phyloP scores from a whole-genome alignment of 495 filamentous ascomycete species.

The Hypoxylon intermedium region DNA sequence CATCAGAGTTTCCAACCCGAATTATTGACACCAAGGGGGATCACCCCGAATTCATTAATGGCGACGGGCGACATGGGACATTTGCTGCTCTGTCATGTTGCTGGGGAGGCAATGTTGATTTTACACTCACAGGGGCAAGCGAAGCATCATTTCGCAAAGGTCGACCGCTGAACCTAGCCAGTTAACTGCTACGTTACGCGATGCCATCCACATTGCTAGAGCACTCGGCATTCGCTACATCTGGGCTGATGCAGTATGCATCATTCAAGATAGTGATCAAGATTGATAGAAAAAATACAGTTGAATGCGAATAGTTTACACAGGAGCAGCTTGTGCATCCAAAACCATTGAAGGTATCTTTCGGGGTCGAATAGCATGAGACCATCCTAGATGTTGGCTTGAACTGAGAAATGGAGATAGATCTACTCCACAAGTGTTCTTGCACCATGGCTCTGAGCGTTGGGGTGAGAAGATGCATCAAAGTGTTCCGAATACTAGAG shows the following conservation, averaged over 20 bases:
- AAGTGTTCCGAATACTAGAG: constrained; percentile 37
- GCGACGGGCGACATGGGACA: constrained; percentile 13
- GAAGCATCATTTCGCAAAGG: constrained; percentile 20
- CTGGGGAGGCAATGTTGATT: constrained; percentile 36
- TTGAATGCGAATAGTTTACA: constrained; percentile 44
- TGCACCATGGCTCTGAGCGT: constrained; percentile 31
- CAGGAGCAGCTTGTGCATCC: constrained; percentile 36
- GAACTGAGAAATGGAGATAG: constrained; percentile 19
- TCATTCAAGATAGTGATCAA: constrained; percentile 40
- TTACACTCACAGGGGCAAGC: constrained; percentile 28
- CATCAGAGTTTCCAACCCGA: constrained; percentile 30
- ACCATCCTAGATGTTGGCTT: constrained; percentile 15
- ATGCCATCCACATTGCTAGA: constrained; percentile 38
- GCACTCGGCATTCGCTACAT: constrained; percentile 39
- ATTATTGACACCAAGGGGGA: constrained; percentile 32
- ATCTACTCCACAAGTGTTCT: constrained; percentile 17
- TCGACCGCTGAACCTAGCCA: constrained; percentile 24
- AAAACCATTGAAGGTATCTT: constrained; percentile 38
- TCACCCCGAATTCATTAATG: constrained; percentile 27
- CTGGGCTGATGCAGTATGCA: constrained; percentile 47
- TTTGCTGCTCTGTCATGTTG: constrained; percentile 39
- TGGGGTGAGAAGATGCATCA: constrained; percentile 35
- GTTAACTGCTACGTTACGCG: constrained; percentile 38
- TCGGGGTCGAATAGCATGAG: constrained; percentile 14
- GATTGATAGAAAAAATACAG: constrained; percentile 41